Conservation (phyloP, 129 eudicot species). For the Tagetes patula region DNA sequence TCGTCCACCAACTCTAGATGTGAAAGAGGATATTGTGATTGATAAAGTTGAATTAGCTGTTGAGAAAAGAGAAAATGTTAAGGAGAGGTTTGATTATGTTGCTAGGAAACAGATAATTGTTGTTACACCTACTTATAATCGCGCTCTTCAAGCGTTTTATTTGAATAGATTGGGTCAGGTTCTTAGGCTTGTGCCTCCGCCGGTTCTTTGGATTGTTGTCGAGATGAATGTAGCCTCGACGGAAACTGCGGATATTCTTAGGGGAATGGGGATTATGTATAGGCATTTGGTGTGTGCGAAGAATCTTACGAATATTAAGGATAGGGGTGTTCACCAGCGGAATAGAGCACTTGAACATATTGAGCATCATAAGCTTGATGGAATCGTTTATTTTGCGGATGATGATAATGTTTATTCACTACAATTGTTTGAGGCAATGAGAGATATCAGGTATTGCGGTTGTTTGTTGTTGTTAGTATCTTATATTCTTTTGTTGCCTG, state of each 20-base stretch:
- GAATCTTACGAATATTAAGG: constrained; percentile 72
- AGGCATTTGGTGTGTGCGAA: constrained; percentile 75
- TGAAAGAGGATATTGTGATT: constrained; percentile 41
- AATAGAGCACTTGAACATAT: constrained; percentile 86
- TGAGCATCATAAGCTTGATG: constrained; percentile 83
- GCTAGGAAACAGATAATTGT: constrained; percentile 59
- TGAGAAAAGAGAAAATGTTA: constrained; percentile 5
- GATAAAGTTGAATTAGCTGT: constrained; percentile 44
- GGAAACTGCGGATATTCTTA: constrained; percentile 76
- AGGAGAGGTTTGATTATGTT: constrained; percentile 47
- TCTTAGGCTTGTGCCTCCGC: constrained; percentile 77
- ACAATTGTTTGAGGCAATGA: constrained; percentile 62
- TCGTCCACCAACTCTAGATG: constrained; percentile 33
- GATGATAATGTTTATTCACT: constrained; percentile 91
- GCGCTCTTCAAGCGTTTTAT: constrained; percentile 68
- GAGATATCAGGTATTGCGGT: constrained; percentile 63
- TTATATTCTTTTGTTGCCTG: constrained; percentile 12
- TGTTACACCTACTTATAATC: constrained; percentile 83
- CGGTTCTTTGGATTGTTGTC: constrained; percentile 87
- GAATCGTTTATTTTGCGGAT: constrained; percentile 93
- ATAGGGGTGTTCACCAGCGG: constrained; percentile 92
- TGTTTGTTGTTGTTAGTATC: background rate
- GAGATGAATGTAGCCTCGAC: constrained; percentile 73
- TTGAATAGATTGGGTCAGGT: constrained; percentile 71
- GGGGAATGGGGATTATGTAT: constrained; percentile 80